These are phyloP conservation scores for Dillenia turbinata DNA, from an alignment of 164 flowering plant species.

Conservation along the genomic window DNA sequence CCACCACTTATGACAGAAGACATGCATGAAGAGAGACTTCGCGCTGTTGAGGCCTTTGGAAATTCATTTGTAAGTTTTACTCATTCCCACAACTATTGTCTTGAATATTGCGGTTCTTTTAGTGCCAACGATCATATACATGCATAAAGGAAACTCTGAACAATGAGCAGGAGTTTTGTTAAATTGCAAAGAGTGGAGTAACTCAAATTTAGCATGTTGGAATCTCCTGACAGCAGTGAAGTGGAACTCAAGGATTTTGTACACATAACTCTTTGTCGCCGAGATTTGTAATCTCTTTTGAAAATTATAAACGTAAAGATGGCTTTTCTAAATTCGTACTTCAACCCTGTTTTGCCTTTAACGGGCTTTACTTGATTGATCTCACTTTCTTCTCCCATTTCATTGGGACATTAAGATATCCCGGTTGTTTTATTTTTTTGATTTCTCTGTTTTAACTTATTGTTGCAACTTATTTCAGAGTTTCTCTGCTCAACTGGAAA, in stretches of 20 bases:
- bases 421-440: background rate
- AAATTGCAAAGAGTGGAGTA: too few relatives aligned
- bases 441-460: conserved; percentile 7
- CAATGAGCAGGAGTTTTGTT: too few relatives aligned
- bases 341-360: too few relatives aligned
- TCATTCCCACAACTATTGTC: background rate
- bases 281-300: background rate
- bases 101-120: too few relatives aligned
- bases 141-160: too few relatives aligned
- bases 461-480: conserved; percentile 39
- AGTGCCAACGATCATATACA: too few relatives aligned
- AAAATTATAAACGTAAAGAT: too few relatives aligned
- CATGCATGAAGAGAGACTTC: conserved; percentile 97
- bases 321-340: too few relatives aligned
- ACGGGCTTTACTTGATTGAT: background rate
- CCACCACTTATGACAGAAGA: conserved; percentile 98
- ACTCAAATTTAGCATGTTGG: too few relatives aligned
- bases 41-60: conserved; percentile 74
- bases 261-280: background rate
- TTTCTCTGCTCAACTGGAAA: conserved; percentile 92
- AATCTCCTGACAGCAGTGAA: too few relatives aligned
- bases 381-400: background rate
- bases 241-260: background rate
- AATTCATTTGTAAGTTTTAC: conserved; percentile 67
- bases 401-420: background rate